These are phyloP conservation scores for Cryptosporidium ubiquitum DNA, from an alignment of 169 alveolate genomes.

Conservation along the genomic window DNA sequence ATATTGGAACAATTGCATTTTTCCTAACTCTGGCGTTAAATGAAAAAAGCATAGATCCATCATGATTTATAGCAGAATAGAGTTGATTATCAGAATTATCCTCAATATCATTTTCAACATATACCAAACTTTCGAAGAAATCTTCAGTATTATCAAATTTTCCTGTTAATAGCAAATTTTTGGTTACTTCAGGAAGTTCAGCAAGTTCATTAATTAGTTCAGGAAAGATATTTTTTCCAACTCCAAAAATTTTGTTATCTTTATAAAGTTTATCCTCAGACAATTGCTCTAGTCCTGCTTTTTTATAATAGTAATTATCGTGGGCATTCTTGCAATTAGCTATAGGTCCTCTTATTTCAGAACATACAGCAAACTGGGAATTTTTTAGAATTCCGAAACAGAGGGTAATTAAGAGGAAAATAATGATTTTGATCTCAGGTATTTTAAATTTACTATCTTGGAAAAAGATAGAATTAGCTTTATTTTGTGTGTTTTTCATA, in stretches of 20 bases:
- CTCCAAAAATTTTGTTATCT: background rate
- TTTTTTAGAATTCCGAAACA: too few species aligned
- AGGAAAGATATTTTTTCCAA: background rate
- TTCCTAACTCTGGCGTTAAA: background rate
- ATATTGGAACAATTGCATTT: slow-evolving; percentile 27
- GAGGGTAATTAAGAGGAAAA: background rate
- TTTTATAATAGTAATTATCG: slow-evolving; percentile 39
- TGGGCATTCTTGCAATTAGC: slow-evolving; percentile 21
- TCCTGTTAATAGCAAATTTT: slow-evolving; percentile 11
- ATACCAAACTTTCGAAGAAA: slow-evolving; percentile 55
- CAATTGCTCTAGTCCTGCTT: slow-evolving; percentile 20
- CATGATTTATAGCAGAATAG: background rate
- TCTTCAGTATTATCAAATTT: slow-evolving; percentile 20
- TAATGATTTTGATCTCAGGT: too few species aligned
- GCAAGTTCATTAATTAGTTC: slow-evolving; percentile 23
- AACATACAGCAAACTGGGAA: background rate
- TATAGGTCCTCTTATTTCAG: slow-evolving; percentile 54
- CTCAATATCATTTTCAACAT: slow-evolving; percentile 23
- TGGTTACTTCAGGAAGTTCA: slow-evolving; percentile 31
- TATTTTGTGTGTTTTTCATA: background rate
- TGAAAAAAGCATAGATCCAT: background rate
- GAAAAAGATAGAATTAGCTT: background rate
- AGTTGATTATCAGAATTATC: background rate
- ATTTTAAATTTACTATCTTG: too few species aligned
- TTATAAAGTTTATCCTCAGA: background rate